Percentiles rank a stretch among this genome's conserved stretches.
phyloP scores from a whole-genome alignment of 2,329 filamentous ascomycete genomes.

The Monilinia vaccinii-corymbosi region DNA sequence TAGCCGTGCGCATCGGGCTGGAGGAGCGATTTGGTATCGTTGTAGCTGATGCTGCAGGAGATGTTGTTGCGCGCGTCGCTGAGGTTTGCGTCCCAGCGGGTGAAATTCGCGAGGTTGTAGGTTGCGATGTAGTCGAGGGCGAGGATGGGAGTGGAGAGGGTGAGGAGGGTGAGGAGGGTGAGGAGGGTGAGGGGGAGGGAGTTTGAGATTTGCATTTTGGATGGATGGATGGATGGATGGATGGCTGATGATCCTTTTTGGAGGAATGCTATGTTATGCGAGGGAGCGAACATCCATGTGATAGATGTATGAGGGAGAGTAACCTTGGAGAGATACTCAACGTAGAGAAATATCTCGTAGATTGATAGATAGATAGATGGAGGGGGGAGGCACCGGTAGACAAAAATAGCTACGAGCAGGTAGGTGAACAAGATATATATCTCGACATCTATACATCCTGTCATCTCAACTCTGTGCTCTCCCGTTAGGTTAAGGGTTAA shows the following conservation, averaged over 20 bases:
- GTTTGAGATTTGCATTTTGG: not conserved
- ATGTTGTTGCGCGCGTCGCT: not conserved
- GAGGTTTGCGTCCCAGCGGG: slow-evolving; percentile 1
- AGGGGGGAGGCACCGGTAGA: not conserved
- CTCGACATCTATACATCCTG: not conserved
- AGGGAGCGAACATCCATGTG: no score
- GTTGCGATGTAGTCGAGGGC: slow-evolving; percentile 2
- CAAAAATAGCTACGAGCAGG: not conserved
- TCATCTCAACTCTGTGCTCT: not conserved
- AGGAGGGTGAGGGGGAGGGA: not conserved
- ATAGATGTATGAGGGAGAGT: no score
- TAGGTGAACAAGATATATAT: not conserved
- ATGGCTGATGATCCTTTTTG: not conserved
- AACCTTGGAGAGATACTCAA: no score
- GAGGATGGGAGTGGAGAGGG: not conserved
- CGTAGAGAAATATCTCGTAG: not conserved
- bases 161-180: not conserved
- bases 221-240: not conserved
- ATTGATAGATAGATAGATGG: not conserved
- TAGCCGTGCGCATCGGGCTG: not conserved
- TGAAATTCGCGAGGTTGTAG: not conserved
- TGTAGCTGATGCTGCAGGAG: not conserved
- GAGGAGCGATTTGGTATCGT: not conserved
- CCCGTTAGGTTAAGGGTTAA: not conserved
- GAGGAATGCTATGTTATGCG: no score